Evolutionary conservation across 2,329 filamentous ascomycete species (phyloP).

Genomic region (Sclerotinia spermophila): DNA sequence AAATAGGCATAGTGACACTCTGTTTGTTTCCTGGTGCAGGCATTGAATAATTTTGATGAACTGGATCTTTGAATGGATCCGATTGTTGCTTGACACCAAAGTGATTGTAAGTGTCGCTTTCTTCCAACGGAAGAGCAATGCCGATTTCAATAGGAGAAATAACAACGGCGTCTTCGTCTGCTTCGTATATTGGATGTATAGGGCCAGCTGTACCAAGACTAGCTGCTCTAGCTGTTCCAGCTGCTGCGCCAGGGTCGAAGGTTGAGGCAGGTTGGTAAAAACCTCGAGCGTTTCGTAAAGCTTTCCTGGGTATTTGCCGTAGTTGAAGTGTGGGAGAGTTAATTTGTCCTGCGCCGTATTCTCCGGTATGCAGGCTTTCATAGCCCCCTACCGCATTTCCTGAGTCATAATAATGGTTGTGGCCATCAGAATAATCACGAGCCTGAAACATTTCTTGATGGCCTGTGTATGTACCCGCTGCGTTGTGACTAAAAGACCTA

Average conservation of each 20-base stretch:
- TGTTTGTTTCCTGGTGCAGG: constrained; percentile 17
- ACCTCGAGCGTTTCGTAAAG: constrained; percentile 37
- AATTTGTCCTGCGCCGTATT: constrained; percentile 25
- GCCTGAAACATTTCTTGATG: constrained; percentile 27
- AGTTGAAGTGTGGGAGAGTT: constrained; percentile 20
- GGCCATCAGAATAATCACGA: constrained; percentile 18
- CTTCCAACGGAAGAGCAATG: constrained; percentile 24
- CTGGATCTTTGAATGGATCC: constrained; percentile 35
- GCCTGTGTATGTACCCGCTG: constrained; percentile 25
- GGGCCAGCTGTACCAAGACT: constrained; percentile 47
- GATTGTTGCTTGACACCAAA: constrained; percentile 25
- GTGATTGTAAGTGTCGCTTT: neutral
- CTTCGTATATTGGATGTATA: constrained; percentile 63
- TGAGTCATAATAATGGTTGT: constrained; percentile 32
- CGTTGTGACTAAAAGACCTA: constrained; percentile 46
- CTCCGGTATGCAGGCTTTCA: constrained; percentile 28
- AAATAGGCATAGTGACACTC: constrained; percentile 22
- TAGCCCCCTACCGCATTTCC: constrained; percentile 28
- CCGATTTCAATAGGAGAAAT: constrained; percentile 25
- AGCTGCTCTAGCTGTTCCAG: constrained; percentile 41
- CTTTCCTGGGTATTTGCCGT: constrained; percentile 38
- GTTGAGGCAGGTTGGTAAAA: constrained; percentile 41
- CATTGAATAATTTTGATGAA: constrained; percentile 10
- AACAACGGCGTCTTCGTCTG: constrained; percentile 46
- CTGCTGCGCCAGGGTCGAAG: constrained; percentile 40